Conservation (phyloP, 768 basidiomycete species). For the Xerocomellus intermedius region DNA sequence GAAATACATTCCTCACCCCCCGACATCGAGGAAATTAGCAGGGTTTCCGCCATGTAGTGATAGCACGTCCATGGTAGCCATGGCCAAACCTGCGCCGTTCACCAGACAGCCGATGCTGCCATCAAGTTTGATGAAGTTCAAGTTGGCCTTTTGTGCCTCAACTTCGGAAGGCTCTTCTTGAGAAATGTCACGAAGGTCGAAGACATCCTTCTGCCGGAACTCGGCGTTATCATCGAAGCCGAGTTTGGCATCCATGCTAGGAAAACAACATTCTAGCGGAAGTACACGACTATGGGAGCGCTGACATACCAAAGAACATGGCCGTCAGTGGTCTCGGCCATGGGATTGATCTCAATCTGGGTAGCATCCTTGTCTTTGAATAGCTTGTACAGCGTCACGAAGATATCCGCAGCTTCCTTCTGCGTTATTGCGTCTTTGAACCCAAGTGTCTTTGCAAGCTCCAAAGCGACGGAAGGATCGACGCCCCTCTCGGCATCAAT, state of each 20-base stretch:
- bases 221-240: conserved; percentile 99
- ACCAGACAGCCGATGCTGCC: conserved; percentile 96
- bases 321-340: conserved; percentile 90
- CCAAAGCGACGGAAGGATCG: conserved; percentile 64
- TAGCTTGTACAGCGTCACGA: conserved; percentile 90
- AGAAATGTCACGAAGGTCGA: conserved; percentile 82
- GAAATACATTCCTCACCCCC: conserved; percentile 57
- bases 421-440: conserved; percentile 72
- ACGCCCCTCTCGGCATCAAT: conserved; percentile 85
- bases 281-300: background rate
- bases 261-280: background rate
- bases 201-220: conserved; percentile 92
- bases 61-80: conserved; percentile 99
- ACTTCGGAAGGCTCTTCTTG: conserved; percentile 99
- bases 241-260: conserved; percentile 99
- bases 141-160: conserved; percentile 91
- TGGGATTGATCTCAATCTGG: conserved; percentile 98
- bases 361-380: conserved; percentile 99
- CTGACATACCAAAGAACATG: conserved; percentile 85
- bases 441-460: conserved; percentile 86
- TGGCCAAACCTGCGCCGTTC: conserved; percentile 97
- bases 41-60: conserved; percentile 94
- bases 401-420: conserved; percentile 87
- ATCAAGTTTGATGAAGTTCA: conserved; percentile 99
- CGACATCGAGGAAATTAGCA: conserved; percentile 98